phyloP scores from a whole-genome alignment of 768 basidiomycete genomes.

The Russula lepida region DNA sequence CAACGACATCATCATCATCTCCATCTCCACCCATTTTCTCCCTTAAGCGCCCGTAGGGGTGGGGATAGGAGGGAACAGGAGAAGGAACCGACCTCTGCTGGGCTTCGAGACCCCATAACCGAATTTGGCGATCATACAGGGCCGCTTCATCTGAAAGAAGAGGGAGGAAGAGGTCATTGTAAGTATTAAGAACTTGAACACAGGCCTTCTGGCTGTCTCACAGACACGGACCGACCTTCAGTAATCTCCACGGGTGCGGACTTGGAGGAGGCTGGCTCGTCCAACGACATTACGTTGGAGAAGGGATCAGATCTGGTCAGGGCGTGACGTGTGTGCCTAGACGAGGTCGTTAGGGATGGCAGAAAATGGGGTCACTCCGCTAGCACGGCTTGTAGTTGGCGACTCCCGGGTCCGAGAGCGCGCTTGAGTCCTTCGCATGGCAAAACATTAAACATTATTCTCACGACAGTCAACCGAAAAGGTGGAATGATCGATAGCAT shows the following conservation, averaged over 20 bases:
- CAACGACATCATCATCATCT: not conserved
- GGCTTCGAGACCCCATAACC: conserved; percentile 96
- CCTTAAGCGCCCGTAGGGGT: not conserved
- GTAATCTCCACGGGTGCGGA: conserved; percentile 25
- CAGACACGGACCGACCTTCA: conserved; percentile 21
- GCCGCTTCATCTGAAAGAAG: conserved; percentile 51
- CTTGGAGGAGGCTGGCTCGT: conserved; percentile 18
- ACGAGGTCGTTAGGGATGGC: not conserved
- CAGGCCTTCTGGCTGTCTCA: not conserved
- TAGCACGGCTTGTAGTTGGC: not conserved
- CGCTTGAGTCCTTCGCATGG: not conserved
- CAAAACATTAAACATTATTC: not conserved
- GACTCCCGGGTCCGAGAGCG: not conserved
- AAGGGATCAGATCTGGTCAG: not conserved
- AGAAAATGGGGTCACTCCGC: not conserved
- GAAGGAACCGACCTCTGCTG: conserved; percentile 67
- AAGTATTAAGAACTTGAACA: not conserved
- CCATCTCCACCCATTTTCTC: not conserved
- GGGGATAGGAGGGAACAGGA: too few relatives aligned
- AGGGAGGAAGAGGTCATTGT: not conserved
- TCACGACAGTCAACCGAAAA: not conserved
- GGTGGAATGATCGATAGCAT: conserved; percentile 6
- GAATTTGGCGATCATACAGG: conserved; percentile 93
- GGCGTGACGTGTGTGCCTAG: not conserved
- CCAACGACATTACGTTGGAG: conserved; percentile 10